These are phyloP conservation scores for Polytrichum formosum DNA, from an alignment of 225 moss, liverwort and hornwort species.

Conservation along the genomic window DNA sequence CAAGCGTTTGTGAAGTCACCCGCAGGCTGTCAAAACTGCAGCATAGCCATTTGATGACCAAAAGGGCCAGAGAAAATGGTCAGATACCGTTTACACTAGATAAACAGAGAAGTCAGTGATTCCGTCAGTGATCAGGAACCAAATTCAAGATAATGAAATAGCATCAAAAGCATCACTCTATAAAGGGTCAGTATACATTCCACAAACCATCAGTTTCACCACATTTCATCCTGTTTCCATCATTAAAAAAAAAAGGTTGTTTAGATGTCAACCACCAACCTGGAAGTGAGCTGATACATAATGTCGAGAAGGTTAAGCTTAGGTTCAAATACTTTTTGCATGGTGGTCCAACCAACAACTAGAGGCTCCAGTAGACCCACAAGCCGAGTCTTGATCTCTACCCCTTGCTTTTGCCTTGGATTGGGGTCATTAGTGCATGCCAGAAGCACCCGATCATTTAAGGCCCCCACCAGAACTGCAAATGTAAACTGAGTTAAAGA, in stretches of 20 bases:
- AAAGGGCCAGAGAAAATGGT: no score
- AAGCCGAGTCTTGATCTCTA: conserved; percentile 95
- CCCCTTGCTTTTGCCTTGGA: conserved; percentile 89
- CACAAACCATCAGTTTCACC: neutral
- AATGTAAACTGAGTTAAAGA: no score
- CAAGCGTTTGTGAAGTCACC: conserved; percentile 90
- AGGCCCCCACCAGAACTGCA: conserved; percentile 86
- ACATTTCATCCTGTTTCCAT: neutral
- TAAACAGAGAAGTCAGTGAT: no score
- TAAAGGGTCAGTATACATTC: neutral
- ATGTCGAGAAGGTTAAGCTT: conserved; percentile 95
- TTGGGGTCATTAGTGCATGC: conserved; percentile 98
- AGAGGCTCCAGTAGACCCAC: conserved; percentile 94
- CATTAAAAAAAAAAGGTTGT: neutral
- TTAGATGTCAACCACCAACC: conserved; percentile 34
- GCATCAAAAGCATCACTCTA: neutral
- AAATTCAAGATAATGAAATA: neutral
- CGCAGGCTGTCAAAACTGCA: conserved; percentile 93
- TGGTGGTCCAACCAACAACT: conserved; percentile 96
- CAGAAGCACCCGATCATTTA: conserved; percentile 95
- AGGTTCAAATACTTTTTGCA: conserved; percentile 88
- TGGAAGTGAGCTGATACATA: conserved; percentile 98
- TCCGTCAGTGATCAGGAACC: no score
- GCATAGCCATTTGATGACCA: no score
- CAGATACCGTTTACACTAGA: no score